Base-by-base conservation (phyloP, 176 grass and related monocot species). In the Paspalum notatum region DNA sequence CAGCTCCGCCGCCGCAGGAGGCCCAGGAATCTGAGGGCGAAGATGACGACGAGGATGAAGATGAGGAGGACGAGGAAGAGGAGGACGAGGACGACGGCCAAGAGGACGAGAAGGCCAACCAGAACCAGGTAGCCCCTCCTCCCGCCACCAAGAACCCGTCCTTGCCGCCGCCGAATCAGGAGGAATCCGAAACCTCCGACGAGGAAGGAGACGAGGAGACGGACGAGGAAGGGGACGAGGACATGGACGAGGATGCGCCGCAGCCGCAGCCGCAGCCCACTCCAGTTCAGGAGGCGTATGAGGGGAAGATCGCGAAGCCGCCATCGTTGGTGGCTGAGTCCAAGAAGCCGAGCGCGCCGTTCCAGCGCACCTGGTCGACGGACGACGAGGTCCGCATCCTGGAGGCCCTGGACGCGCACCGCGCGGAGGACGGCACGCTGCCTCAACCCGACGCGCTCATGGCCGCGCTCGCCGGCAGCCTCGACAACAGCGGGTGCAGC, bases 331-430 rank as follows among this genome's bases (percentile, higher is more conserved):
- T 32, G 22, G 6, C 6, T 32, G 69, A 61, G 41, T 32, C 60
- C 47, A 77, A 74, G 53, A 83, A 77, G 61, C 50, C 43, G 50
- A 12, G 52, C 62, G 13, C 1, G 20, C 54, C 8, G 3, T 51
- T 67, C 58, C 77, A 69, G 12, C 85, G 82, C 61, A 14, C 69
- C 62, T 93, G 88, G 91, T 82, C 79, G 38, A 52, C 53, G 14
- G 79, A 88, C 0, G 85, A 91, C 44, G 85, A 88, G 44, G 43
- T 74, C 12, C 57, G 70, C 21, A 80, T 94, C 50, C 88, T 91
- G 9, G 63, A 81, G 75, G 79, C 65, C n/a, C 25, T 91, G 12
- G 75, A 71, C 1, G 75, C 68, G 5, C 78, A 84, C 71, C 82
- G 66, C 4, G 25, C 7, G 51, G 68, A 86, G 88, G 80, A 88